Evolutionary conservation across 495 filamentous ascomycete species (phyloP), one percentile per base, ranked within the genome.

Genomic region (Pyrenula aspistea): DNA sequence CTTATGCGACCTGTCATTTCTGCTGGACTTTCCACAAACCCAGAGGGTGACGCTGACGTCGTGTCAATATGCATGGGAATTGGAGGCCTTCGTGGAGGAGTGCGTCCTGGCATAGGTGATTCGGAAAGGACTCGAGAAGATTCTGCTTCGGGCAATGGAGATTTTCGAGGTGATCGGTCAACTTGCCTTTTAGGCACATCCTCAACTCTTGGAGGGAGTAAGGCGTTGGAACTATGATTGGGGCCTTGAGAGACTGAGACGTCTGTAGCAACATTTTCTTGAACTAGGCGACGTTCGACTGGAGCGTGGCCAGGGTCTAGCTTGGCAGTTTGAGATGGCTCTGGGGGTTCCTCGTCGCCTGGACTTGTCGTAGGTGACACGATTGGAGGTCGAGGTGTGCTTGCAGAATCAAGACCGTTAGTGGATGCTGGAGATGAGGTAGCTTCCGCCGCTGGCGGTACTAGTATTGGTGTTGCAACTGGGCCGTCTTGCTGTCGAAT

Each of bases 401-500:
- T 65, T 25, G 67, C 65, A 12, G 69, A 71, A 55, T 68, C 67
- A 25, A 69, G 62, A 57, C 58, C 65, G 31, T 58, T 55, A 2
- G 72, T 77, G 8, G 78, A 75, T 1, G 65, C 67, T 19, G 78
- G 72, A 11, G 74, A 75, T 15, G 71, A 71, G 52, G 71, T 42
- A 55, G 67, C 55, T 62, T 78, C 69, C 31, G 65, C 55, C 22
- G 57, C 36, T 11, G 53, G 21, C 21, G 49, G 47, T 15, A 56
- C 36, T 15, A 48, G 31, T 1, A 59, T 49, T 59, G 42, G 63
- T 50, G 25, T 36, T 21, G 48, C 53, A 49, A 25, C 12, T 51
- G 10, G 24, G 1, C 12, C 54, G 58, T 61, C 59, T 55, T 63
- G 59, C 56, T 59, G 60, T 25, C 54, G 56, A 51, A 25, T 50